A percentile compares a stretch with the other conserved stretches of the same genome.
These are phyloP conservation scores for Ambrosia hybrid DNA, from an alignment of 140 eudicot species.

Conservation along the genomic window DNA sequence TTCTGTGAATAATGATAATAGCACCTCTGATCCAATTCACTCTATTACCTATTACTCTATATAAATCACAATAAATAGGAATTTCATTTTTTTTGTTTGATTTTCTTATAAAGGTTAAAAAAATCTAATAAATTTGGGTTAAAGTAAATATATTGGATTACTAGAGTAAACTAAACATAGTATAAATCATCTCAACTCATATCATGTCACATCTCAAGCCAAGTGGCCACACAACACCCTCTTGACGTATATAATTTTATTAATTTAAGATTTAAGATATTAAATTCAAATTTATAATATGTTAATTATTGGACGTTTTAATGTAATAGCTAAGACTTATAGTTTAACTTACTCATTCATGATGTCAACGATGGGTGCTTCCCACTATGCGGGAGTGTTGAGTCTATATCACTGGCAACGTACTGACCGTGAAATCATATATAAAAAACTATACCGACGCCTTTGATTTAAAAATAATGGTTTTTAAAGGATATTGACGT, in stretches of 20 bases:
- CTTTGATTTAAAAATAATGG: neutral
- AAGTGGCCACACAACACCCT: slow-evolving; percentile 14
- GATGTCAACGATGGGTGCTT: neutral
- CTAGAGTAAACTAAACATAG: neutral
- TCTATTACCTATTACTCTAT: no score
- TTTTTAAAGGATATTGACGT: neutral
- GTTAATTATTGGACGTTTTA: no score
- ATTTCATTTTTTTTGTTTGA: no score
- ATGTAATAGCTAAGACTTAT: no score
- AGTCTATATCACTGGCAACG: neutral
- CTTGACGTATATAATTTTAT: neutral
- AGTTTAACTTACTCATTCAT: neutral
- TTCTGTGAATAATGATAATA: no score
- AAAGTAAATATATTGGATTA: no score
- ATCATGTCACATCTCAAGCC: slow-evolving; percentile 21
- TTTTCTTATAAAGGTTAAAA: no score
- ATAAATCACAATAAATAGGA: no score
- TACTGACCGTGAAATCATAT: neutral
- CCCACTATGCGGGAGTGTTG: neutral
- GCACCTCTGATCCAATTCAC: no score
- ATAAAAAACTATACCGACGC: neutral
- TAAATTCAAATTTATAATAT: neutral
- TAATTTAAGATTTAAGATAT: neutral
- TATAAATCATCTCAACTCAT: neutral
- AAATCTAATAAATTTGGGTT: no score